phyloP scores from a whole-genome alignment of 768 basidiomycete species.

The Melanogaster broomeanus region DNA sequence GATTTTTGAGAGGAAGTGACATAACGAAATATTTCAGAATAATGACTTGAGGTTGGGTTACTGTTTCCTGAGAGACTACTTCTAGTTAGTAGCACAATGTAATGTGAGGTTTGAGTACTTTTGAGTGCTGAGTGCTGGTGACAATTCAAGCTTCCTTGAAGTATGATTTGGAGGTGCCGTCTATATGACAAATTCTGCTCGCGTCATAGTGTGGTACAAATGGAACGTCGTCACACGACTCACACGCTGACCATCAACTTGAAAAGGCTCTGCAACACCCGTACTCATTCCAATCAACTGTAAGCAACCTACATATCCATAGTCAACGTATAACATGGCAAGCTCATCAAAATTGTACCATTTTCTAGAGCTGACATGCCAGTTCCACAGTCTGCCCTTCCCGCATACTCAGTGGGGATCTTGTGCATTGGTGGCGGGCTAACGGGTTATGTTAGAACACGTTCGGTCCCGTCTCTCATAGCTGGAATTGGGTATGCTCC shows the following conservation, averaged over 20 bases:
- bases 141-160: too few relatives aligned
- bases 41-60: neutral
- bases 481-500: constrained; percentile 72
- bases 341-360: constrained; percentile 15
- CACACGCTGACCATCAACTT: neutral
- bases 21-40: constrained; percentile 6
- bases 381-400: constrained; percentile 68
- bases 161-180: neutral
- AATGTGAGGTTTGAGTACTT: too few relatives aligned
- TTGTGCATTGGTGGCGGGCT: constrained; percentile 78
- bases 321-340: constrained; percentile 26
- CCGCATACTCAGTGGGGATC: constrained; percentile 74
- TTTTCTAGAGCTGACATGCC: constrained; percentile 23
- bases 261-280: neutral
- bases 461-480: constrained; percentile 80
- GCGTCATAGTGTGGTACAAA: neutral
- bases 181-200: neutral
- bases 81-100: too few relatives aligned
- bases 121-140: neutral
- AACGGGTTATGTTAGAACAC: constrained; percentile 68
- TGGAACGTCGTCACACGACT: neutral
- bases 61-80: too few relatives aligned
- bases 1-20: constrained; percentile 61
- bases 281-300: constrained; percentile 6
- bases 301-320: constrained; percentile 21